A percentile compares a stretch with the other conserved stretches of the same genome.
phyloP scores from a whole-genome alignment of 2,329 filamentous ascomycete species.

The Colletotrichum coccodes region DNA sequence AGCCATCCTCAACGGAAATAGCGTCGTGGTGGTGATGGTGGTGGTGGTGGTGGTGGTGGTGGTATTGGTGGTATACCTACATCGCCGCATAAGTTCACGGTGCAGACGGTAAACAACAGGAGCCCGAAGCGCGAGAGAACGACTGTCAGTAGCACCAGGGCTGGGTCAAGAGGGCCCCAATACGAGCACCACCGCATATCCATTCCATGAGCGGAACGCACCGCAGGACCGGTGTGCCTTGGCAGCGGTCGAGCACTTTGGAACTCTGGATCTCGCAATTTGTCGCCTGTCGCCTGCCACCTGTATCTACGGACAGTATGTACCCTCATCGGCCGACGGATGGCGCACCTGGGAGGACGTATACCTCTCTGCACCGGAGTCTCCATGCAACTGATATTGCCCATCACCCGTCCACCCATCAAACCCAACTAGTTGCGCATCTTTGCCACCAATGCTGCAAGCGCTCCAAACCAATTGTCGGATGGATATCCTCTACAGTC shows the following conservation, averaged over 20 bases:
- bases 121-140: constrained; percentile 18
- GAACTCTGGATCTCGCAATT: background rate
- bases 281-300: background rate
- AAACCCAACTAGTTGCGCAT: too few relatives aligned
- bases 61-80: background rate
- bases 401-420: background rate
- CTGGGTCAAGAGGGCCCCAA: constrained; percentile 1
- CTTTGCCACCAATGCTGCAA: too few relatives aligned
- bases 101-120: background rate
- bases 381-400: background rate
- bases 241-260: background rate
- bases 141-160: background rate
- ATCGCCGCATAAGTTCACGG: background rate
- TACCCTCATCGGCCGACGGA: background rate
- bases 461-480: too few relatives aligned
- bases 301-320: too few relatives aligned
- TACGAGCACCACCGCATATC: constrained; percentile 29
- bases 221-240: constrained; percentile 25
- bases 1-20: constrained; percentile 24
- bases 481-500: too few relatives aligned
- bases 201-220: constrained; percentile 23
- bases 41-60: background rate
- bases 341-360: background rate
- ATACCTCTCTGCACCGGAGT: background rate
- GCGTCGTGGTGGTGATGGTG: background rate